These are phyloP conservation scores for Fusarium odoratissimum DNA, from an alignment of 2,329 filamentous ascomycete species.

Conservation along the genomic window DNA sequence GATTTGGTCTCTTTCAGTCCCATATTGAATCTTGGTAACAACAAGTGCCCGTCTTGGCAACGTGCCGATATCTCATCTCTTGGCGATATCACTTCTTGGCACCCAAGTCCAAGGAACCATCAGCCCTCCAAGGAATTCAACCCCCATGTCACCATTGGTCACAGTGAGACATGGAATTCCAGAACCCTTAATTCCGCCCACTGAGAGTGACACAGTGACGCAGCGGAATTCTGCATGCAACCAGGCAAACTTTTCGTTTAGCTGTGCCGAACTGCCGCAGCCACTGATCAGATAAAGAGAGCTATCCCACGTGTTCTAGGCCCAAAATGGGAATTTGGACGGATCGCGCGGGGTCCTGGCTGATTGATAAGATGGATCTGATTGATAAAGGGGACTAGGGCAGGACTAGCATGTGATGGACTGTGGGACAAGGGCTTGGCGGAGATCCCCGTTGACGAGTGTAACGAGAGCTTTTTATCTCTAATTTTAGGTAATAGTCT, in stretches of 20 bases:
- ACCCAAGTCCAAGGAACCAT: not conserved
- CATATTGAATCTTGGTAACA: not conserved
- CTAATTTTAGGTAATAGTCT: not conserved
- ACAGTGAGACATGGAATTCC: not conserved
- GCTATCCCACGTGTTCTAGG: not conserved
- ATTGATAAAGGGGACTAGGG: not conserved
- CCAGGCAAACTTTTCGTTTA: not conserved
- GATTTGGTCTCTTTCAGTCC: not conserved
- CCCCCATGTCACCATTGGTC: not conserved
- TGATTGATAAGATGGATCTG: slow-evolving; percentile 9
- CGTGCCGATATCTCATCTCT: not conserved
- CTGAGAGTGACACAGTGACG: not conserved
- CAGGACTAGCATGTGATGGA: not conserved
- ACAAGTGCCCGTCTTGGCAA: slow-evolving; percentile 2
- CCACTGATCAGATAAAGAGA: slow-evolving; percentile 1
- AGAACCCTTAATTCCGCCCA: not conserved
- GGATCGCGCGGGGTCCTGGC: not conserved
- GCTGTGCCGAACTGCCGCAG: not conserved
- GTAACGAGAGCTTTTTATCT: not conserved
- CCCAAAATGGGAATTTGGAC: not conserved
- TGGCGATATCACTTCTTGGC: slow-evolving; percentile 1
- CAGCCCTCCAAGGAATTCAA: not conserved
- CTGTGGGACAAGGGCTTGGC: not conserved
- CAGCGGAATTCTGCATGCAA: not conserved
- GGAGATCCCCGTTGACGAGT: not conserved